These are phyloP conservation scores for Rhizophagus clarus DNA, from an alignment of 192 early-diverging fungal species.

Conservation along the genomic window DNA sequence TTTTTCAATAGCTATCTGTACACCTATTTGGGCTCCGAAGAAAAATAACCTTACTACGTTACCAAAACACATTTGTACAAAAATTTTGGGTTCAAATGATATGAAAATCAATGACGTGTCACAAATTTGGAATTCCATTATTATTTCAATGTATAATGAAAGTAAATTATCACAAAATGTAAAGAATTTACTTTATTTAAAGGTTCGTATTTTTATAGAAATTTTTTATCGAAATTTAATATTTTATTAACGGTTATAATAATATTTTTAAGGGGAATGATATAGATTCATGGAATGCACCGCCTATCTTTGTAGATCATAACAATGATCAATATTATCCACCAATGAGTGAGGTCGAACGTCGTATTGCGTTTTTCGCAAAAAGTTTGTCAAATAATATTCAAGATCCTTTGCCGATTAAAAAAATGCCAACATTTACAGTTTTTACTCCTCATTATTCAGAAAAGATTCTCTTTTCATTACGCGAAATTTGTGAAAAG, in stretches of 20 bases:
- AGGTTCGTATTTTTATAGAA: slow-evolving; percentile 44
- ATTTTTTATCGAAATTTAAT: not conserved
- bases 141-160: slow-evolving; percentile 83
- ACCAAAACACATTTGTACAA: slow-evolving; percentile 80
- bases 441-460: slow-evolving; percentile 85
- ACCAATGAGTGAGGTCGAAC: slow-evolving; percentile 76
- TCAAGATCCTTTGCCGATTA: slow-evolving; percentile 76
- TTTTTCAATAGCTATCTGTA: slow-evolving; percentile 69
- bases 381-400: slow-evolving; percentile 81
- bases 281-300: slow-evolving; percentile 68
- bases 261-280: slow-evolving; percentile 59
- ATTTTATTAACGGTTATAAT: slow-evolving; percentile 55
- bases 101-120: slow-evolving; percentile 78
- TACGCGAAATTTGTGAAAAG: slow-evolving; percentile 82
- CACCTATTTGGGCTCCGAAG: slow-evolving; percentile 84
- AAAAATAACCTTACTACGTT: slow-evolving; percentile 76
- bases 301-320: slow-evolving; percentile 76
- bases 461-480: slow-evolving; percentile 80
- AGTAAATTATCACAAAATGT: slow-evolving; percentile 78
- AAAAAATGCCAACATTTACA: slow-evolving; percentile 85
- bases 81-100: slow-evolving; percentile 68
- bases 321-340: slow-evolving; percentile 76
- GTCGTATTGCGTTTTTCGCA: slow-evolving; percentile 84
- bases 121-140: slow-evolving; percentile 84
- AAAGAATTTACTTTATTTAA: slow-evolving; percentile 73